Evolutionary conservation across 495 filamentous ascomycete species (phyloP).

Genomic region (Acidiella bohemica): DNA sequence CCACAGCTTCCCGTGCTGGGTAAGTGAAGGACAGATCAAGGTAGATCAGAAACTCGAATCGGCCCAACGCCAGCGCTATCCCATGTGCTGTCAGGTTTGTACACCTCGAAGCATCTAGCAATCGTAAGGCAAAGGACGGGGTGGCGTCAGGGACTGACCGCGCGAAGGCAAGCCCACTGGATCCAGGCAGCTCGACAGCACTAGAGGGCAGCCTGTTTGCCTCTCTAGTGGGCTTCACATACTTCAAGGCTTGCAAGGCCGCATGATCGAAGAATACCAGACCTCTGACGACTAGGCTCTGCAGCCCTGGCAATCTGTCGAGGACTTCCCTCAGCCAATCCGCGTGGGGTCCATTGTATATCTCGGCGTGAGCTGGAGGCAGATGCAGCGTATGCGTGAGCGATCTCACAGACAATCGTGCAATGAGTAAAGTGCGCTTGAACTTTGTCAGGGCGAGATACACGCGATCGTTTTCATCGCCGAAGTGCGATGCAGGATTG

Average conservation of each 20-base stretch:
- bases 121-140: conserved; percentile 33
- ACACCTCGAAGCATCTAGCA: conserved; percentile 45
- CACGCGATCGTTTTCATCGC: conserved; percentile 47
- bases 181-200: conserved; percentile 10
- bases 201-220: neutral
- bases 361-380: conserved; percentile 51
- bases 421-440: conserved; percentile 43
- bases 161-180: conserved; percentile 1
- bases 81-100: conserved; percentile 43
- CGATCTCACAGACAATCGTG: conserved; percentile 39
- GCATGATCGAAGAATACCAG: conserved; percentile 53
- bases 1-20: conserved; percentile 39
- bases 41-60: conserved; percentile 43
- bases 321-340: conserved; percentile 52
- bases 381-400: conserved; percentile 53
- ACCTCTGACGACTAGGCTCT: conserved; percentile 46
- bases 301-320: conserved; percentile 44
- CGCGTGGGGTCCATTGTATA: conserved; percentile 47
- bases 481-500: conserved; percentile 52
- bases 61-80: conserved; percentile 38
- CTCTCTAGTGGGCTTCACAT: conserved; percentile 7
- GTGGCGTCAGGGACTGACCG: conserved; percentile 1
- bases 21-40: conserved; percentile 48
- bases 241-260: conserved; percentile 39
- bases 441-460: conserved; percentile 56